These are phyloP conservation scores for Taiwanofungus camphoratus DNA, from an alignment of 1,284 basidiomycete species.

Conservation along the genomic window DNA sequence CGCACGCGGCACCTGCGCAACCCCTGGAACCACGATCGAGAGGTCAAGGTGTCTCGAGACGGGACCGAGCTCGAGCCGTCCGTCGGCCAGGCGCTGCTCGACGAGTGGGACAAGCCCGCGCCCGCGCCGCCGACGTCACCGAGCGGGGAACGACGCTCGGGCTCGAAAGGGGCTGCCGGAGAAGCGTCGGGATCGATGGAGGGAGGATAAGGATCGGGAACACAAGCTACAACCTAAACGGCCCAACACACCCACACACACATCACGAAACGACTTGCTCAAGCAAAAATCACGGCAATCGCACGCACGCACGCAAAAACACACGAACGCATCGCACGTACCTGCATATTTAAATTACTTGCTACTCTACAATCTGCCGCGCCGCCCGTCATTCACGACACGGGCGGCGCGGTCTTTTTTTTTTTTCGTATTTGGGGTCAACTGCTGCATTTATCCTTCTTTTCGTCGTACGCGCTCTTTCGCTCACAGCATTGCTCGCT, in stretches of 20 bases:
- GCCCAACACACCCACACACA: not conserved
- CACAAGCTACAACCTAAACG: not conserved
- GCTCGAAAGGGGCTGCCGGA: conserved; percentile 13
- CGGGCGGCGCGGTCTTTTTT: conserved; percentile 8
- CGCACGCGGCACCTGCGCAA: conserved; percentile 80
- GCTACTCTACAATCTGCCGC: conserved; percentile 16
- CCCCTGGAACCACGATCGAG: conserved; percentile 88
- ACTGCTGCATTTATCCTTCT: conserved; percentile 9
- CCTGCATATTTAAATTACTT: conserved; percentile 14
- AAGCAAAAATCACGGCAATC: conserved; percentile 10
- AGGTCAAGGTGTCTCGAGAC: conserved; percentile 89
- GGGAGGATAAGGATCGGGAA: conserved; percentile 14
- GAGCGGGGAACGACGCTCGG: conserved; percentile 10
- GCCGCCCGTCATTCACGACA: conserved; percentile 16
- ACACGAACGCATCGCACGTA: conserved; percentile 19
- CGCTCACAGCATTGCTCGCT: conserved; percentile 8
- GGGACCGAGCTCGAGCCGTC: conserved; percentile 87
- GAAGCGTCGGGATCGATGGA: conserved; percentile 5
- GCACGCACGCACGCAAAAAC: conserved; percentile 24
- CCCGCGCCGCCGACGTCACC: conserved; percentile 10
- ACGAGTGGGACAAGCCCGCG: conserved; percentile 61
- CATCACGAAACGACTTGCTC: conserved; percentile 6
- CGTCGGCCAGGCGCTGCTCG: conserved; percentile 69
- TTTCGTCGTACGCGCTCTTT: conserved; percentile 14
- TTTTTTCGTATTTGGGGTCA: conserved; percentile 5